Conservation (phyloP, 108 stramenopile genomes). For the Skeletonema grethae region DNA sequence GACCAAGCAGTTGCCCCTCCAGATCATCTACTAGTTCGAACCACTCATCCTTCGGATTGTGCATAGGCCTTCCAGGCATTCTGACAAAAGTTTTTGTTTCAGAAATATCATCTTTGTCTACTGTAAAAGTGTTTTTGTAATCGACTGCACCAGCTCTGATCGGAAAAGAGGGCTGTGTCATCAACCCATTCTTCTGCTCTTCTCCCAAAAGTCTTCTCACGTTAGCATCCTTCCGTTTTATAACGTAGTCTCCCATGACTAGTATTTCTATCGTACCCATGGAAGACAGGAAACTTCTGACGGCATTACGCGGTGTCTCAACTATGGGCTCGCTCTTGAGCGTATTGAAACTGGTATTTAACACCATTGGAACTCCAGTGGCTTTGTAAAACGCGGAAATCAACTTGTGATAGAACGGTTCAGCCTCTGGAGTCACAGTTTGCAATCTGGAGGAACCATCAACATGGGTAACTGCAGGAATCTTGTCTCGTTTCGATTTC, state of each 20-base stretch:
- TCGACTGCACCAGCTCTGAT: constrained; percentile 60
- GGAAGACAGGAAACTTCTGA: constrained; percentile 82
- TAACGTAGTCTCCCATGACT: constrained; percentile 84
- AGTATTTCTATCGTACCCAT: constrained; percentile 88
- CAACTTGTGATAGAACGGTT: constrained; percentile 84
- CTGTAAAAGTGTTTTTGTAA: constrained; percentile 62
- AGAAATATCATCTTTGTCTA: constrained; percentile 45
- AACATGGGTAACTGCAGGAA: constrained; percentile 95
- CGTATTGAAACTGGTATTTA: constrained; percentile 96
- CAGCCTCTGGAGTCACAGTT: constrained; percentile 82
- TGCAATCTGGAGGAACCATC: constrained; percentile 95
- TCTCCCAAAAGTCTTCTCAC: constrained; percentile 71
- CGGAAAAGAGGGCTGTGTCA: constrained; percentile 63
- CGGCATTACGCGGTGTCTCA: constrained; percentile 86
- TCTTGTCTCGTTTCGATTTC: constrained; percentile 54
- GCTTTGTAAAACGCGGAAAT: constrained; percentile 79
- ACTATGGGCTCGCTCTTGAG: constrained; percentile 92
- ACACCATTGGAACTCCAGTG: constrained; percentile 94
- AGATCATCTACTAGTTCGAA: constrained; percentile 78
- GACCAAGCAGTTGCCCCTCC: constrained; percentile 77
- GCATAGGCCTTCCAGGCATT: constrained; percentile 85
- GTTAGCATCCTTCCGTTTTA: constrained; percentile 72
- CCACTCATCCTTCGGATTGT: constrained; percentile 70
- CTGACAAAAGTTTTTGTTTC: constrained; percentile 63
- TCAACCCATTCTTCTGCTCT: constrained; percentile 47